Conservation (phyloP, 139 green algal genomes). For the Coccomyxa sp. region DNA sequence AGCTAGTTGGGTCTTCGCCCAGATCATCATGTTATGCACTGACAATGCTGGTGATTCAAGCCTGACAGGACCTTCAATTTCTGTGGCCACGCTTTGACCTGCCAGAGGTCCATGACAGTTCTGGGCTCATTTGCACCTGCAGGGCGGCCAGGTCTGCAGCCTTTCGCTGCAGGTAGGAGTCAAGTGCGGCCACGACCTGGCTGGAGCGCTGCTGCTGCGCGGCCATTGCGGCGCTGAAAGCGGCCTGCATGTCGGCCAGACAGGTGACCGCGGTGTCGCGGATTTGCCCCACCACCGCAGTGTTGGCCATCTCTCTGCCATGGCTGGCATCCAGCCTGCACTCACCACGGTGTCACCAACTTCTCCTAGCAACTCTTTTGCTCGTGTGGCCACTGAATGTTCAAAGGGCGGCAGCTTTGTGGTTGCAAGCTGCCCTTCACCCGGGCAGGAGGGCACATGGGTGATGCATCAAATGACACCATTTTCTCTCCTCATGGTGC, state of each 20-base stretch:
- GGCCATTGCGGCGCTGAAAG: conserved; percentile 13
- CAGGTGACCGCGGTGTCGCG: neutral
- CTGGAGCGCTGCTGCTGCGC: conserved; percentile 27
- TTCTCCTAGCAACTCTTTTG: too few species aligned
- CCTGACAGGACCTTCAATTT: too few species aligned
- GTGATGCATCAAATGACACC: too few species aligned
- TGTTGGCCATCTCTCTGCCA: conserved; percentile 34
- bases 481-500: too few species aligned
- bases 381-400: too few species aligned
- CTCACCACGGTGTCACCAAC: neutral
- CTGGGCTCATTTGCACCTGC: conserved; percentile 7
- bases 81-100: neutral
- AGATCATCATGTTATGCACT: too few species aligned
- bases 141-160: conserved; percentile 7
- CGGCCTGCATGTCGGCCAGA: conserved; percentile 23
- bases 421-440: too few species aligned
- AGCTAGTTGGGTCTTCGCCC: too few species aligned
- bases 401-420: too few species aligned
- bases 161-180: conserved; percentile 2
- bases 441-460: too few species aligned
- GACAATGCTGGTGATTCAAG: too few species aligned
- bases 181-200: conserved; percentile 7
- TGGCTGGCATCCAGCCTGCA: conserved; percentile 30
- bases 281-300: conserved; percentile 24
- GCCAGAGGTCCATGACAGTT: neutral